Conservation (phyloP, 2,329 filamentous ascomycete genomes). For the Hypoxylon sp. region DNA sequence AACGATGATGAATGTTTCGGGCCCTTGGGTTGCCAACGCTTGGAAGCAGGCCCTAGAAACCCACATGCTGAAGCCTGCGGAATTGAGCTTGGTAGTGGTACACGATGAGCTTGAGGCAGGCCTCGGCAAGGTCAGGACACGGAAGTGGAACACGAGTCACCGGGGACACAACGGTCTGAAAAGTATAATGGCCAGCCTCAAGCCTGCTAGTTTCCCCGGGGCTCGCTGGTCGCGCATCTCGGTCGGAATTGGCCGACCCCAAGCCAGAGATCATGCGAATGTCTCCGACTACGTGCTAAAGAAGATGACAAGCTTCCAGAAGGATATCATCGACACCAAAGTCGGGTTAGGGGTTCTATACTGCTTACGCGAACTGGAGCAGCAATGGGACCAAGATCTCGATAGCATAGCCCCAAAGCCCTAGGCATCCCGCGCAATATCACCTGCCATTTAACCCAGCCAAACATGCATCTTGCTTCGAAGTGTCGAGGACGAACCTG, state of each 20-base stretch:
- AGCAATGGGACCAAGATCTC: conserved; percentile 44
- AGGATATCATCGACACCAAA: conserved; percentile 57
- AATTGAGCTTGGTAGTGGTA: conserved; percentile 72
- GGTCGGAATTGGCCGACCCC: conserved; percentile 87
- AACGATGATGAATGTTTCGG: conserved; percentile 84
- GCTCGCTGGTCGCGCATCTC: conserved; percentile 68
- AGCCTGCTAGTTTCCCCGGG: conserved; percentile 50
- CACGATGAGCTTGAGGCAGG: conserved; percentile 87
- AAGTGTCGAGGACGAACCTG: background rate
- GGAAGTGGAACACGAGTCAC: conserved; percentile 68
- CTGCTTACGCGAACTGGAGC: conserved; percentile 57
- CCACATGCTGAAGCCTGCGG: conserved; percentile 39
- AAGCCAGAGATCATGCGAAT: conserved; percentile 68
- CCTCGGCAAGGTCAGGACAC: conserved; percentile 71
- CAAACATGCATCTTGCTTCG: background rate
- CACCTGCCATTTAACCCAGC: background rate
- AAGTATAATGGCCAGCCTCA: conserved; percentile 65
- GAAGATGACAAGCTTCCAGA: conserved; percentile 65
- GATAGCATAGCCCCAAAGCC: background rate
- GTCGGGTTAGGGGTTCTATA: conserved; percentile 61
- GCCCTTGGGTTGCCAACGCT: conserved; percentile 71
- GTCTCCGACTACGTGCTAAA: conserved; percentile 78
- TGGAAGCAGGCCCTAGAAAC: conserved; percentile 65
- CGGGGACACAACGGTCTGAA: conserved; percentile 80
- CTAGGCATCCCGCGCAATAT: background rate